phyloP scores from a whole-genome alignment of 257 asterid genomes.

The Agastache rugosa region DNA sequence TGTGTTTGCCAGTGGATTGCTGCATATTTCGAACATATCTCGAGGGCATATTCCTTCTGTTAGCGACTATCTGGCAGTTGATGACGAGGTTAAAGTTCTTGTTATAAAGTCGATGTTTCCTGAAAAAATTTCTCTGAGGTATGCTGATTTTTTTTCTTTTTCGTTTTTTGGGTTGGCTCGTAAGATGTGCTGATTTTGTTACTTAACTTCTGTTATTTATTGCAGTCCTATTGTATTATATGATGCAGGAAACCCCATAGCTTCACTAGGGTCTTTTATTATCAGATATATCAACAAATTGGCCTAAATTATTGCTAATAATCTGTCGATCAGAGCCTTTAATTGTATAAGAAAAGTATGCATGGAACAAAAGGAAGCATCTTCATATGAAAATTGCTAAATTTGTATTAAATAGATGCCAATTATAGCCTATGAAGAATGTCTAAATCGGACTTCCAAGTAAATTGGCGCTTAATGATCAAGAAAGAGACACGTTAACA shows the following conservation, averaged over 20 bases:
- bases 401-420: neutral
- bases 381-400: neutral
- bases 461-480: neutral
- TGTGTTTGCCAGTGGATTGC: conserved; percentile 72
- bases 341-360: too few species aligned
- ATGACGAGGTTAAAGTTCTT: conserved; percentile 82
- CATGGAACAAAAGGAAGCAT: neutral
- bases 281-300: neutral
- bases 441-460: neutral
- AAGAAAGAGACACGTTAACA: neutral
- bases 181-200: neutral
- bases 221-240: neutral
- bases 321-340: neutral
- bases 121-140: conserved; percentile 89
- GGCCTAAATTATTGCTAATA: conserved; percentile 1
- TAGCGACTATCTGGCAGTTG: conserved; percentile 66
- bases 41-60: conserved; percentile 63
- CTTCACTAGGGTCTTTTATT: neutral
- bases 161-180: neutral
- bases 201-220: neutral
- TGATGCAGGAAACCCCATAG: too few species aligned
- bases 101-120: conserved; percentile 80
- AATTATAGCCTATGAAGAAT: neutral
- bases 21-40: conserved; percentile 83
- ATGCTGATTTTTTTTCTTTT: conserved; percentile 12